Evolutionary conservation across 192 early-diverging fungal species (phyloP), one percentile per base, ranked within the genome.

Genomic region (Helicostylum pulchrum): DNA sequence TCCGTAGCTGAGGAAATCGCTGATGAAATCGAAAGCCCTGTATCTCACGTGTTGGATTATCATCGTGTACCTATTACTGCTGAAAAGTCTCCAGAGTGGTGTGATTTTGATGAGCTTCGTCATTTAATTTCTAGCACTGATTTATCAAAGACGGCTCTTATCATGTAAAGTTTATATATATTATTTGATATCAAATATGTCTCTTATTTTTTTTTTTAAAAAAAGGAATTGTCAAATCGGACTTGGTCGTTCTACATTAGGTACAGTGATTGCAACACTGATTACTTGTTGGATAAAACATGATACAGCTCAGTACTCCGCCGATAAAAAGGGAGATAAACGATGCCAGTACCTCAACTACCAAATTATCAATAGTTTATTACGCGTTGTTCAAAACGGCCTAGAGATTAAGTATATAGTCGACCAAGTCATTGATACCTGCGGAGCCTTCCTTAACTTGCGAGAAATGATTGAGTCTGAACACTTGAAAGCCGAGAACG

Each of bases 201-300:
- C n/a, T n/a, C n/a, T n/a, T n/a, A n/a, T 39, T 39, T 55, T 26
- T 55, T 36, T 19, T n/a, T 61, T n/a, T n/a, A n/a, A n/a, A n/a
- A n/a, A n/a, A n/a, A 75, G 73, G 12, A 87, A 87, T 51, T 86
- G 84, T 69, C 86, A 88, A 68, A 71, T 87, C 17, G 84, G 86
- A 1, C 32, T 82, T 9, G 86, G 86, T 7, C 77, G 86, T 14
- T 85, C 84, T n/a, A 87, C 86, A 9, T 68, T 75, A 32, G 73
- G 73, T 6, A 76, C 74, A 15, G 68, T 71, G 44, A 71, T 76
- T 43, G 74, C 74, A 17, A 64, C 68, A 3, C 30, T 76, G 19
- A 15, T 76, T 11, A 67, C 68, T 7, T n/a, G 46, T 9, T 76
- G 74, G 74, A 62, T 76, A 21, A 51, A 57, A 9, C 55, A 60